Conservation (phyloP, 495 filamentous ascomycete genomes). For the Aspergillus homomorphus region DNA sequence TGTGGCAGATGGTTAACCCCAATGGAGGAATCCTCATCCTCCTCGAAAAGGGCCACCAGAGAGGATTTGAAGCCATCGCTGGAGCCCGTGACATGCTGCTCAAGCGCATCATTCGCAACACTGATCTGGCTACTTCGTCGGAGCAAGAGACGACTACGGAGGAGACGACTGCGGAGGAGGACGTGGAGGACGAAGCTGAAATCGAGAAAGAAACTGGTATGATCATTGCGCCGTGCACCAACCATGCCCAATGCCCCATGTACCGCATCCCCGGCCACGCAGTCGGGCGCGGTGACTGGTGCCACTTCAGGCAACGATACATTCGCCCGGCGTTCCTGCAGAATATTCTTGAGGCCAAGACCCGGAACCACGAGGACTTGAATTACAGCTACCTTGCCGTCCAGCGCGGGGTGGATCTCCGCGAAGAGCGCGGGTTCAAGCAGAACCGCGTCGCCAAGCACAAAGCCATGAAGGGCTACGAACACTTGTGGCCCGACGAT, state of each 20-base stretch:
- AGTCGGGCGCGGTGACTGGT: constrained; percentile 78
- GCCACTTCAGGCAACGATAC: constrained; percentile 86
- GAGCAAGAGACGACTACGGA: constrained; percentile 19
- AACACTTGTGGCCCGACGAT: constrained; percentile 18
- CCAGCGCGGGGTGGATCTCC: constrained; percentile 66
- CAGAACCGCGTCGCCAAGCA: constrained; percentile 46
- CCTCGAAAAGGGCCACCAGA: constrained; percentile 85
- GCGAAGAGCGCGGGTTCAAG: constrained; percentile 35
- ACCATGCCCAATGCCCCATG: constrained; percentile 85
- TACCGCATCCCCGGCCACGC: constrained; percentile 66
- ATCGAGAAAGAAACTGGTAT: constrained; percentile 69
- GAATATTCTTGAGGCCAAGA: constrained; percentile 63
- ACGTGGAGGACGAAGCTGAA: neutral
- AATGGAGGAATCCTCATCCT: constrained; percentile 84
- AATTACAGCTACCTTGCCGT: constrained; percentile 85
- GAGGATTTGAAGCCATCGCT: constrained; percentile 89
- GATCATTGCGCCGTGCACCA: constrained; percentile 96
- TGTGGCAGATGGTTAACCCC: constrained; percentile 83
- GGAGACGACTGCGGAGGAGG: neutral
- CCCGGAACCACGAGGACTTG: constrained; percentile 85
- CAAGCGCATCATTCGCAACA: constrained; percentile 68
- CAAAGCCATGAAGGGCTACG: constrained; percentile 51
- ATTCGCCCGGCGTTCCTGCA: constrained; percentile 81
- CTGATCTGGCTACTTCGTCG: constrained; percentile 49
- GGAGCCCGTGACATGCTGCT: constrained; percentile 76